Evolutionary conservation across 352 stramenopile genomes (phyloP).

Genomic region (Globisporangium emineosum): DNA sequence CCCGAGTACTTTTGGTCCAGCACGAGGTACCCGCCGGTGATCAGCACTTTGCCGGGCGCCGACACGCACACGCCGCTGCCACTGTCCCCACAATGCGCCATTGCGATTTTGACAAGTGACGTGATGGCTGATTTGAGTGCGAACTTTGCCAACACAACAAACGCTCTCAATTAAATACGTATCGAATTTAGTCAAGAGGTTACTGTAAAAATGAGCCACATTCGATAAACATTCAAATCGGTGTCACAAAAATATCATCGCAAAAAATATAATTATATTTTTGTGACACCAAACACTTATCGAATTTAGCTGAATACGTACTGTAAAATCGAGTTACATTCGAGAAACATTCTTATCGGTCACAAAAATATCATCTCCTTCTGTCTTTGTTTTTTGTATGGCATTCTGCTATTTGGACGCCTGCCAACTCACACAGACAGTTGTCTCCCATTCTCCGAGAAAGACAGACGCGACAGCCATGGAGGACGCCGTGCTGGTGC

Average conservation of each 20-base stretch:
- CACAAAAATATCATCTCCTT: not conserved
- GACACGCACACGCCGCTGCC: slow-evolving; percentile 64
- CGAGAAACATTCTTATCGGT: not conserved
- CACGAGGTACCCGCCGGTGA: slow-evolving; percentile 96
- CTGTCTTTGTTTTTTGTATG: not conserved
- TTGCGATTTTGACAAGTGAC: not conserved
- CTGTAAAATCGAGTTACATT: not conserved
- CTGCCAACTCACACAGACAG: not conserved
- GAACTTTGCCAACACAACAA: no score
- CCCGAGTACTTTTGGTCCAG: slow-evolving; percentile 89
- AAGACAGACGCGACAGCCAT: slow-evolving; percentile 27
- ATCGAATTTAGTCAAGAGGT: not conserved
- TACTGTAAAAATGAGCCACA: not conserved
- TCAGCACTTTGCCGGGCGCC: slow-evolving; percentile 95
- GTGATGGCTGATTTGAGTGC: not conserved
- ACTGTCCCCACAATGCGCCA: not conserved
- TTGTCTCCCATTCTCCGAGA: not conserved
- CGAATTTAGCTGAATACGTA: not conserved
- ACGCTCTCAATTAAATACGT: not conserved
- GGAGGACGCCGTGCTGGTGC: slow-evolving; percentile 80
- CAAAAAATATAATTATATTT: no score
- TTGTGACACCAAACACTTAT: not conserved
- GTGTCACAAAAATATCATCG: not conserved
- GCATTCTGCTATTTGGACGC: not conserved
- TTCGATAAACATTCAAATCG: not conserved